phyloP scores from a whole-genome alignment of 2,329 filamentous ascomycete species.

The Ophiostoma angusticollis region DNA sequence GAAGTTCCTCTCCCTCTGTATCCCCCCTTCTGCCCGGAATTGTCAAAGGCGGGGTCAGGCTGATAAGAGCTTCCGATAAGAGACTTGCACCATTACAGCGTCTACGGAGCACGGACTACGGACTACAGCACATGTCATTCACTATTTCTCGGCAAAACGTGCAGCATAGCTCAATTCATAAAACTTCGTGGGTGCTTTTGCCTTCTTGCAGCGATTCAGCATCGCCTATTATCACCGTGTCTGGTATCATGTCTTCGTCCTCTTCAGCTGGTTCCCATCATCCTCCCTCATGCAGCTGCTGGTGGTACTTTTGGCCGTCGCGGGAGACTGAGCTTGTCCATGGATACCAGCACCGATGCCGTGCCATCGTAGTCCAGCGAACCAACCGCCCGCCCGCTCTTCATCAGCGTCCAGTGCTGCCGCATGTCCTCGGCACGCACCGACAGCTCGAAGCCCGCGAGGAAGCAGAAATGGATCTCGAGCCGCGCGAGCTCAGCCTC shows the following conservation, averaged over 20 bases:
- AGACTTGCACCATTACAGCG: too few relatives aligned
- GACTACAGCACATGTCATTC: too few relatives aligned
- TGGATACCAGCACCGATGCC: constrained; percentile 8
- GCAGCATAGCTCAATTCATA: too few relatives aligned
- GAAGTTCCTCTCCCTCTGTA: too few relatives aligned
- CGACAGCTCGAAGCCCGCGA: constrained; percentile 70
- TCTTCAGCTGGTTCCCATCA: not conserved
- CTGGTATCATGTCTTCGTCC: constrained; percentile 12
- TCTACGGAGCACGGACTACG: too few relatives aligned
- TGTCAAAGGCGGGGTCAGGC: too few relatives aligned
- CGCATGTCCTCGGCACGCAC: constrained; percentile 47
- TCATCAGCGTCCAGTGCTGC: constrained; percentile 55
- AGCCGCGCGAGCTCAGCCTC: constrained; percentile 68
- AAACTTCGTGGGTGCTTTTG: not conserved
- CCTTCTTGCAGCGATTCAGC: too few relatives aligned
- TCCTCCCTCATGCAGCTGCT: constrained; percentile 17
- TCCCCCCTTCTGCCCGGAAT: too few relatives aligned
- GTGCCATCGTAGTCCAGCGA: constrained; percentile 12
- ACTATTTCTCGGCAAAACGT: not conserved
- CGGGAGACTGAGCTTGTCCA: constrained; percentile 1
- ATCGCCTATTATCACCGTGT: too few relatives aligned
- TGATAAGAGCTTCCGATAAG: too few relatives aligned
- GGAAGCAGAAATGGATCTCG: constrained; percentile 80
- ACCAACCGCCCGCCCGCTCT: constrained; percentile 15
- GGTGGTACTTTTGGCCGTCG: not conserved